A percentile compares a stretch with the other conserved stretches of the same genome.
Evolutionary conservation across 1,284 basidiomycete genomes (phyloP).

Genomic region (Cyathus olla): DNA sequence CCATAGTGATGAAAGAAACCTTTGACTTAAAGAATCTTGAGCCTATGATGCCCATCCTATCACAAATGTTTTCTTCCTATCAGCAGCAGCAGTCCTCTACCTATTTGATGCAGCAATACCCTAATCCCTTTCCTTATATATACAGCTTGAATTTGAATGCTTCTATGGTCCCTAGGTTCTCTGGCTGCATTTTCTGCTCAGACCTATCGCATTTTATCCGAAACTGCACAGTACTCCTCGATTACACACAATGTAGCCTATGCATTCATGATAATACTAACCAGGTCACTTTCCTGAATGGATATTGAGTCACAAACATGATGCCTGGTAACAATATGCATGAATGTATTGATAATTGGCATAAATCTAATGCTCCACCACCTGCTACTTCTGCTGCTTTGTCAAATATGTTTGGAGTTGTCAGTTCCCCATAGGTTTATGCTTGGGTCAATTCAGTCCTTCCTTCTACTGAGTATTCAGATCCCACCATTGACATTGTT

Average conservation of each 20-base stretch:
- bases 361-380: neutral
- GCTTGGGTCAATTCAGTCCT: neutral
- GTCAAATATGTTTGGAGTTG: neutral
- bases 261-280: neutral
- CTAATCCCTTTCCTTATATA: neutral
- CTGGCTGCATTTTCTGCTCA: neutral
- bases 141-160: neutral
- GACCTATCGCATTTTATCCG: neutral
- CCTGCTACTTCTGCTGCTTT: neutral
- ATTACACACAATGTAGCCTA: neutral
- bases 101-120: neutral
- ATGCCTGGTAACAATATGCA: neutral
- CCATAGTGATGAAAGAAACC: too few species aligned
- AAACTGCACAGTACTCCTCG: neutral
- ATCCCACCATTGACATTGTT: too few species aligned
- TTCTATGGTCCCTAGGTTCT: too few species aligned
- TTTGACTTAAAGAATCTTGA: neutral
- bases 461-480: neutral
- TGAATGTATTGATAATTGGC: conserved; percentile 9
- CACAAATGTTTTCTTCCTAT: neutral
- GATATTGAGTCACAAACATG: neutral
- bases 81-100: neutral
- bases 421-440: neutral
- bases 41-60: neutral
- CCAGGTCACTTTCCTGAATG: neutral